Base-by-base conservation (phyloP, 1,139 yeast species). In the Scheffersomyces quercinus region DNA sequence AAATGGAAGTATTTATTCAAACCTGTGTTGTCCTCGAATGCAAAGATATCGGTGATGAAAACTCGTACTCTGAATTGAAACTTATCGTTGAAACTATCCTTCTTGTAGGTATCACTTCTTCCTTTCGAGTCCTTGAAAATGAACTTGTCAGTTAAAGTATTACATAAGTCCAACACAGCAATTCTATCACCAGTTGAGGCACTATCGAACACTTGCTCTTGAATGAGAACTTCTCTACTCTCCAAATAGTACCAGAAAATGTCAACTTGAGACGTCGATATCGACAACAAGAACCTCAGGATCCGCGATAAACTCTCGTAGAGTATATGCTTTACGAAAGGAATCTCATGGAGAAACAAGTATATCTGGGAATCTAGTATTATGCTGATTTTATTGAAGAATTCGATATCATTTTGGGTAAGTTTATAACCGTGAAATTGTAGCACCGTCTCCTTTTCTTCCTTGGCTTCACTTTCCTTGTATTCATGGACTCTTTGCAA, bases 1-100 rank as follows among this genome's bases (percentile, higher is more conserved):
- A 59, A 46, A 28, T 63, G 55, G 48, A 71, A 73, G 50, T 69
- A 70, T 52, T 71, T 72, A 51, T 74, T 74, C 44, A 73, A 60
- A 3, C 79, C 79, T 1, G 79, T 74, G 48, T 71, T 73, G 48
- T 74, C 79, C 41, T 73, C 78, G 44, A 73, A 60, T 10, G 63
- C 58, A 40, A 74, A 60, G 11, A 72, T 46, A 33, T 59, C 61
- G 11, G 74, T 59, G 31, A 72, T 55, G 45, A 73, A 70, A 2
- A 54, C 45, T 29, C 76, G 57, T 3, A 73, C 71, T 34, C 77
- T 55, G 35, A 60, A 63, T 40, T 72, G 75, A 37, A 74, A 56
- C 8, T 37, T 38, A 46, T 73, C 79, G 45, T 70, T 72, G 51
- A 68, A 70, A 0, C 71, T 58, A 50, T 74, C 79, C 43, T 71